Percentiles rank a stretch among this genome's conserved stretches.
These are phyloP conservation scores for Chlamydomonas asymmetrica DNA, from an alignment of 139 green algal genomes.

Conservation along the genomic window DNA sequence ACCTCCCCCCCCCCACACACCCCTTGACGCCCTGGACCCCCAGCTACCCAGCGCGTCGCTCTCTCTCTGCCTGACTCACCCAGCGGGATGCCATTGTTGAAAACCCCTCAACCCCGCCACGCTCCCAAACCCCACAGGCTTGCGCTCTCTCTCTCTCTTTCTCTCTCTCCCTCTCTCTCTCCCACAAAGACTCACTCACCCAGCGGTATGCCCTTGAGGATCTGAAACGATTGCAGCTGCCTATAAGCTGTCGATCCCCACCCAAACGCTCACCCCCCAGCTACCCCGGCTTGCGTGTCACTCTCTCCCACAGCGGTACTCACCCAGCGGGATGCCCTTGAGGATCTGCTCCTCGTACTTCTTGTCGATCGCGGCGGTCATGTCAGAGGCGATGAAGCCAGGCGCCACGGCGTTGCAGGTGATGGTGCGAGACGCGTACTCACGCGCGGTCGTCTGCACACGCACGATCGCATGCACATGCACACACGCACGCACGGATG, in stretches of 20 bases:
- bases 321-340: constrained; percentile 80
- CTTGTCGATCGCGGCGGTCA: constrained; percentile 79
- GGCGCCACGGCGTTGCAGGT: constrained; percentile 86
- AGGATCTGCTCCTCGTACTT: constrained; percentile 92
- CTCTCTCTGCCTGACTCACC: too few species aligned
- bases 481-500: too few species aligned
- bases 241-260: too few species aligned
- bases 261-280: neutral
- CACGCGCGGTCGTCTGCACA: constrained; percentile 75
- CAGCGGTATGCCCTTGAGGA: too few species aligned
- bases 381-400: constrained; percentile 91
- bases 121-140: neutral
- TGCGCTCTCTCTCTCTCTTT: neutral
- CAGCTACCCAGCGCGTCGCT: too few species aligned
- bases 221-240: too few species aligned
- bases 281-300: neutral
- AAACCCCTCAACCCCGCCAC: too few species aligned
- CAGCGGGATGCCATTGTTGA: too few species aligned
- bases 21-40: too few species aligned
- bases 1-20: too few species aligned
- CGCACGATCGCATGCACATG: too few species aligned
- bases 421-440: constrained; percentile 78
- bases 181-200: too few species aligned
- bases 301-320: constrained; percentile 15
- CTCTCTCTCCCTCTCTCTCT: neutral